Conservation (phyloP, 75 land plant genomes). For the Cunninghamia lanceolata region DNA sequence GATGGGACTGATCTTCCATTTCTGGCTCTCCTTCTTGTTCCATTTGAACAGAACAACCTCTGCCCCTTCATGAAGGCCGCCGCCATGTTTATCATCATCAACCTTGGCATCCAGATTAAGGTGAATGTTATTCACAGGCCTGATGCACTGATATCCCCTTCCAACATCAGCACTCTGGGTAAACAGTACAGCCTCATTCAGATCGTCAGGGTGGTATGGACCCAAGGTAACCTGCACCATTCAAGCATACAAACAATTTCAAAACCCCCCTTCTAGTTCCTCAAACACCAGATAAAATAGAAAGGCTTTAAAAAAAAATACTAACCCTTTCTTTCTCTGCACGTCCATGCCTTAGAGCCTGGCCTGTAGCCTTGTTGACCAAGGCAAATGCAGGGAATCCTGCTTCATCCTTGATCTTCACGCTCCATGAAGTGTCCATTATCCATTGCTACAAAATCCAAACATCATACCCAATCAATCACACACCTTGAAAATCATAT, state of each 20-base stretch:
- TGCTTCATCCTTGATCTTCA: background rate
- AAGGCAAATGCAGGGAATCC: constrained; percentile 69
- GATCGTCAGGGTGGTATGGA: too few relatives aligned
- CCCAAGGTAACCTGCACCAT: too few relatives aligned
- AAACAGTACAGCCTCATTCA: too few relatives aligned
- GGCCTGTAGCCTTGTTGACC: constrained; percentile 64
- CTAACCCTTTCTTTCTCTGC: background rate
- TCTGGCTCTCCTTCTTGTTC: constrained; percentile 25
- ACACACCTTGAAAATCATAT: too few relatives aligned
- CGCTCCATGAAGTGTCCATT: constrained; percentile 12
- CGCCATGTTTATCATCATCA: constrained; percentile 8
- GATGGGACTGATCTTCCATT: constrained; percentile 21
- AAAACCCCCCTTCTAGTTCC: background rate
- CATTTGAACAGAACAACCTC: background rate
- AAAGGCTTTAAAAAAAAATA: background rate
- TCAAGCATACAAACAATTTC: background rate
- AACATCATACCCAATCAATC: background rate
- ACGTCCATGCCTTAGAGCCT: constrained; percentile 19
- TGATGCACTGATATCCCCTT: constrained; percentile 18
- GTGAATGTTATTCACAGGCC: constrained; percentile 13
- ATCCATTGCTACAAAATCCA: constrained; percentile 55
- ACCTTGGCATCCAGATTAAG: constrained; percentile 20
- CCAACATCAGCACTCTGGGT: too few relatives aligned
- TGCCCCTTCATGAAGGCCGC: constrained; percentile 12
- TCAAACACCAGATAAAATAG: background rate